These are phyloP conservation scores for Pseudonitzschia multiseries DNA, from an alignment of 108 stramenopile genomes.

Conservation along the genomic window DNA sequence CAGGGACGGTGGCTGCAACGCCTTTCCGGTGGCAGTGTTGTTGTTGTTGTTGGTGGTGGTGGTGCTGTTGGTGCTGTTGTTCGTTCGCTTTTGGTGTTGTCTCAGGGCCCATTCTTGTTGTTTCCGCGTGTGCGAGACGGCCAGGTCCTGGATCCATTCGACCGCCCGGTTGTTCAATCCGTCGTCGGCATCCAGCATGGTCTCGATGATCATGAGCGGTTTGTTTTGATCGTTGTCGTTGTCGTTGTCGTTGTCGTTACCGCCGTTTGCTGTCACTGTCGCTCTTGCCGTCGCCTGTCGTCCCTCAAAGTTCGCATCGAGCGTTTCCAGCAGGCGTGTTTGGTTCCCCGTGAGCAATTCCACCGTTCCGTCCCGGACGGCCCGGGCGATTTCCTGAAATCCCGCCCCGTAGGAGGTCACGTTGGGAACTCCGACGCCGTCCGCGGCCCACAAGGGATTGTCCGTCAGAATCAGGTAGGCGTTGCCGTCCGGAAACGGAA, in stretches of 20 bases:
- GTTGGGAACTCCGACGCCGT: constrained; percentile 12
- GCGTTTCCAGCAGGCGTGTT: background rate
- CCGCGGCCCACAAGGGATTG: constrained; percentile 10
- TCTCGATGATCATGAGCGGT: constrained; percentile 14
- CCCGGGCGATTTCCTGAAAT: constrained; percentile 11
- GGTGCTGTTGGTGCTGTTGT: background rate
- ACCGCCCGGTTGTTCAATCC: constrained; percentile 18
- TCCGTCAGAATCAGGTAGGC: constrained; percentile 15
- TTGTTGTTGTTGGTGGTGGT: background rate
- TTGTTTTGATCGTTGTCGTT: background rate
- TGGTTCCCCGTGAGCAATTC: background rate
- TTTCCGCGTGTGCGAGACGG: background rate
- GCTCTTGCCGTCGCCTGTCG: background rate
- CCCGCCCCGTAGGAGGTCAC: constrained; percentile 14
- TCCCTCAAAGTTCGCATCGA: background rate
- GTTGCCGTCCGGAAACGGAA: constrained; percentile 2
- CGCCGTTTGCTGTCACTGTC: background rate
- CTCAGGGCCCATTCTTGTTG: constrained; percentile 1
- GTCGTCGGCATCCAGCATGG: constrained; percentile 21
- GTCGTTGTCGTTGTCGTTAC: background rate
- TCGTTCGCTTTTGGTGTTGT: too few relatives aligned
- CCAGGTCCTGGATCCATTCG: constrained; percentile 17
- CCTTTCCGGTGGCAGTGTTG: background rate
- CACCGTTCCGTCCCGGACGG: constrained; percentile 7
- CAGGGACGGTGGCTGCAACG: constrained; percentile 10